A percentile compares a stretch with the other conserved stretches of the same genome.
Evolutionary conservation across 306 rosid genomes (phyloP).

Genomic region (Malus asiatica): DNA sequence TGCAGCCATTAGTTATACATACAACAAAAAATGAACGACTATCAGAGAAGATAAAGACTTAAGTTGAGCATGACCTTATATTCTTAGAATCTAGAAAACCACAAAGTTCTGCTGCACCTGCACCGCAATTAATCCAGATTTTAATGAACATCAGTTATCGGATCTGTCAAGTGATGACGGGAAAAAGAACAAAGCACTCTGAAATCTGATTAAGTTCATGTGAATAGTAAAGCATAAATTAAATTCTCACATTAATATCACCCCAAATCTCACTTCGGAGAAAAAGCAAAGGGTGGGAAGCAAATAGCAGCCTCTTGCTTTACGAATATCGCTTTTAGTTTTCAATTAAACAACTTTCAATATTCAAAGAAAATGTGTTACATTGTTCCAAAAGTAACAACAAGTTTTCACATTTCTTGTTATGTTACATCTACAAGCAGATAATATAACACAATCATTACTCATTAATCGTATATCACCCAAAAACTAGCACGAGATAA

Average conservation of each 20-base stretch:
- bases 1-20: neutral
- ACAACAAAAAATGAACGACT: neutral
- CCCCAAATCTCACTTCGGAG: neutral
- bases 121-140: constrained; percentile 18
- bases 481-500: neutral
- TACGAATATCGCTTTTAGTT: neutral
- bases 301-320: neutral
- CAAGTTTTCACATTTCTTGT: too few species aligned
- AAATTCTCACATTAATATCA: neutral
- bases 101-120: constrained; percentile 94
- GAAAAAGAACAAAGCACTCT: neutral
- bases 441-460: too few species aligned
- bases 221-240: neutral
- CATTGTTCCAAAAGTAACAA: too few species aligned
- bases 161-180: neutral
- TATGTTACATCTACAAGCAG: too few species aligned
- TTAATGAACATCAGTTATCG: neutral
- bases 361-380: too few species aligned
- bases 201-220: neutral
- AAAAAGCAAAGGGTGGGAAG: neutral
- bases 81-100: constrained; percentile 64
- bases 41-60: neutral
- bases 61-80: constrained; percentile 46
- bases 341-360: neutral
- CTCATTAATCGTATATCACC: neutral